Conservation (phyloP, 176 grass and related monocot species). For the Carex kokanica region DNA sequence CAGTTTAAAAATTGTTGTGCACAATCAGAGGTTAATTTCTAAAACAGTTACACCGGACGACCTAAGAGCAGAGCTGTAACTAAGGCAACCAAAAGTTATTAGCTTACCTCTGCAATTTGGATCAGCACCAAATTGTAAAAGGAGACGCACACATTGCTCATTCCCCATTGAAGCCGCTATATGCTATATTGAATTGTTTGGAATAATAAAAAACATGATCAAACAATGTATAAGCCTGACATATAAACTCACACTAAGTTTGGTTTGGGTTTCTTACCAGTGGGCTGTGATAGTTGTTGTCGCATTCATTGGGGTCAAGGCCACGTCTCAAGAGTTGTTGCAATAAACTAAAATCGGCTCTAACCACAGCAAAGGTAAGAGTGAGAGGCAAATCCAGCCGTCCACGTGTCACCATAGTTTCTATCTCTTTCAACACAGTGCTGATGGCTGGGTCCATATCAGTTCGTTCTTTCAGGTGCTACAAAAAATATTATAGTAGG, state of each 20-base stretch:
- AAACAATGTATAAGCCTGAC: neutral
- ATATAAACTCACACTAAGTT: neutral
- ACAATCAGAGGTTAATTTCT: neutral
- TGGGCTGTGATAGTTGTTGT: constrained; percentile 65
- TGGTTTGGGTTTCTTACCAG: constrained; percentile 46
- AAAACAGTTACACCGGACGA: neutral
- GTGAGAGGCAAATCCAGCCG: constrained; percentile 79
- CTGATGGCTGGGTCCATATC: constrained; percentile 52
- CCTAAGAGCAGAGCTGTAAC: neutral
- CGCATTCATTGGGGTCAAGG: constrained; percentile 77
- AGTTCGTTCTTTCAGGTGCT: constrained; percentile 59
- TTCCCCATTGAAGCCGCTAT: constrained; percentile 85
- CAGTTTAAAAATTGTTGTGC: neutral
- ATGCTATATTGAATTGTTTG: constrained; percentile 54
- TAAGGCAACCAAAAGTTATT: neutral
- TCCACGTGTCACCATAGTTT: constrained; percentile 80
- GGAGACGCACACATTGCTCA: constrained; percentile 55
- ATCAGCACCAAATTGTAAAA: constrained; percentile 77
- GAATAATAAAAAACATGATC: constrained; percentile 1
- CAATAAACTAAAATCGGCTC: constrained; percentile 61
- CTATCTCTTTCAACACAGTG: constrained; percentile 64
- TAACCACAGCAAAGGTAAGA: constrained; percentile 68
- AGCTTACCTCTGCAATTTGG: constrained; percentile 71
- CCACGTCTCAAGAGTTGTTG: constrained; percentile 79
- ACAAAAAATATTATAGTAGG: constrained; percentile 16